These are phyloP conservation scores for Sporothrix luriei DNA, from an alignment of 2,329 filamentous ascomycete genomes.

Conservation along the genomic window DNA sequence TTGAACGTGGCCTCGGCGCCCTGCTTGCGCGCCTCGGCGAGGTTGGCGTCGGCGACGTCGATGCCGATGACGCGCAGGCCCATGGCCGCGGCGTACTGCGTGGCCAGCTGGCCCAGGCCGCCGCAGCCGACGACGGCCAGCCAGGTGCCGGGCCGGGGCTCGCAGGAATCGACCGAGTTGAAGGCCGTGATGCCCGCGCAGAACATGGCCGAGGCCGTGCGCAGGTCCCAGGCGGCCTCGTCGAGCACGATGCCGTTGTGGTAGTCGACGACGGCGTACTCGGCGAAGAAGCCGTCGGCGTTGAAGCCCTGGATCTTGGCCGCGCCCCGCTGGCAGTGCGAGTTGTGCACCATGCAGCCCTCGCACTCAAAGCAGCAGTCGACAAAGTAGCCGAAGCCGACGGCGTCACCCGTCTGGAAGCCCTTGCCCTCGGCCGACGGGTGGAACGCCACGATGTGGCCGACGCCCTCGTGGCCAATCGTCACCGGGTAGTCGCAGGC, in stretches of 20 bases:
- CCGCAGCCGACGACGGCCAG: conserved; percentile 50
- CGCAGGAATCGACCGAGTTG: conserved; percentile 44
- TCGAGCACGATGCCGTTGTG: conserved; percentile 49
- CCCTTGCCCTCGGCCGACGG: conserved; percentile 44
- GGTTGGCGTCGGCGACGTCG: conserved; percentile 49
- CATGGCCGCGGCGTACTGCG: conserved; percentile 52
- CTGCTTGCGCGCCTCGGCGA: conserved; percentile 45
- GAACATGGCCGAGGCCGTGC: conserved; percentile 48
- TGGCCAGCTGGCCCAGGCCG: conserved; percentile 50
- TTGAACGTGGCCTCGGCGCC: conserved; percentile 50
- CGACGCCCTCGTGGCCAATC: conserved; percentile 53
- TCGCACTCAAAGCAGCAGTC: conserved; percentile 52
- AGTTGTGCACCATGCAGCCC: conserved; percentile 51
- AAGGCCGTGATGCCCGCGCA: conserved; percentile 54
- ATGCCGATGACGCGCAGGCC: conserved; percentile 48
- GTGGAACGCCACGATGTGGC: conserved; percentile 47
- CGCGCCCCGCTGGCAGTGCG: conserved; percentile 46
- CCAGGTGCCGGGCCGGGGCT: conserved; percentile 44
- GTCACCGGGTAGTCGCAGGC: conserved; percentile 37
- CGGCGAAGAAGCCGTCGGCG: conserved; percentile 51
- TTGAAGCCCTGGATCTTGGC: conserved; percentile 49
- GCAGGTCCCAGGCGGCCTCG: conserved; percentile 42
- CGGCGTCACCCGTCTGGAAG: conserved; percentile 48
- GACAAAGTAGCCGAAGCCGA: conserved; percentile 52
- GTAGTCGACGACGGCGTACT: conserved; percentile 52